These are phyloP conservation scores for Candida silvicultrix DNA, from an alignment of 805 yeast genomes.

Conservation along the genomic window DNA sequence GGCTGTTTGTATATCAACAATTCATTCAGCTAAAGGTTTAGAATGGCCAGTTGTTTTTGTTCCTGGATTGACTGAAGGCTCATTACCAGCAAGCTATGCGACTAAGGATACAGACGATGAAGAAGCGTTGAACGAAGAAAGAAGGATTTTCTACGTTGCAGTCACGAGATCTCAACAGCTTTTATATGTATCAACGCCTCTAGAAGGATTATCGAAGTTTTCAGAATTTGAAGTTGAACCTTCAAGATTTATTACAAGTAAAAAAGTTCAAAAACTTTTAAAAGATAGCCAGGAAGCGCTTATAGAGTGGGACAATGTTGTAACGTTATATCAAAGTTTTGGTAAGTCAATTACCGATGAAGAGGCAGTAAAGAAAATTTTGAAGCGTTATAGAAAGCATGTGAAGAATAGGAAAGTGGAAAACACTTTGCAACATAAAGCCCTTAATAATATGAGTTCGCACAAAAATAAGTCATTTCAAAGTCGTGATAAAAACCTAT, in stretches of 20 bases:
- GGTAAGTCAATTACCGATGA: background rate
- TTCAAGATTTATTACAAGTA: background rate
- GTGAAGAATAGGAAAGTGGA: too few relatives aligned
- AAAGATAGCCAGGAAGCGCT: background rate
- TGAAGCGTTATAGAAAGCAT: background rate
- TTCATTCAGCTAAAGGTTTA: conserved; percentile 89
- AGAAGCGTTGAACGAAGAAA: conserved; percentile 58
- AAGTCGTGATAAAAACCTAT: too few relatives aligned
- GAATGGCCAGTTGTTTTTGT: conserved; percentile 94
- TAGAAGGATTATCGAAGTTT: background rate
- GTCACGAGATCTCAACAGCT: conserved; percentile 71
- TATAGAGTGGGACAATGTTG: background rate
- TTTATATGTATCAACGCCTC: conserved; percentile 32
- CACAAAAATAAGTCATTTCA: too few relatives aligned
- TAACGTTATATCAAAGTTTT: background rate
- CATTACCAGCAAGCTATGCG: conserved; percentile 55
- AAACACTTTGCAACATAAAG: too few relatives aligned
- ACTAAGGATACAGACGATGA: conserved; percentile 20
- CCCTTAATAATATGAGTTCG: too few relatives aligned
- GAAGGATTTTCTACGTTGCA: conserved; percentile 85
- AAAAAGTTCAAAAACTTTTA: background rate
- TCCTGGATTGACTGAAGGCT: conserved; percentile 62
- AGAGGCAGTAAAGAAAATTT: background rate
- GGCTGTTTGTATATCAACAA: conserved; percentile 61
- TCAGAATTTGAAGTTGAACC: background rate